phyloP scores from a whole-genome alignment of 78 protist genomes.

The Anaeramoeba flamelloides region DNA sequence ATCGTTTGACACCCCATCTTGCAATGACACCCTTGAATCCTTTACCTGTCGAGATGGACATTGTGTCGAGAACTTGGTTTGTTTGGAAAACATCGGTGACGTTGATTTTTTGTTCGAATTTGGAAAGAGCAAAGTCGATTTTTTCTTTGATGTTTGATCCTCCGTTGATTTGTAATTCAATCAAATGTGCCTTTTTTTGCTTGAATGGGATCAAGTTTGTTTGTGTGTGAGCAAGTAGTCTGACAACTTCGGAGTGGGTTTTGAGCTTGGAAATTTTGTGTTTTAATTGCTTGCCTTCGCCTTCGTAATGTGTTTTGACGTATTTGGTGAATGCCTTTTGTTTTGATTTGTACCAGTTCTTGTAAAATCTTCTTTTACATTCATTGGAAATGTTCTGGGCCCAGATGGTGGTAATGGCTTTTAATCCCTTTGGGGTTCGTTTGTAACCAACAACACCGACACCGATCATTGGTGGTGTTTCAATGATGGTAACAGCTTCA shows the following conservation, averaged over 20 bases:
- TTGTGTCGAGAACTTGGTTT: slow-evolving; percentile 81
- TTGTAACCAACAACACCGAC: slow-evolving; percentile 98
- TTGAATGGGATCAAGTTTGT: slow-evolving; percentile 38
- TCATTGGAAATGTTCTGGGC: slow-evolving; percentile 72
- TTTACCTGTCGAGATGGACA: slow-evolving; percentile 94
- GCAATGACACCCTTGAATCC: slow-evolving; percentile 92
- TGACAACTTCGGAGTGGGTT: slow-evolving; percentile 83
- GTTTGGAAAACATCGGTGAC: slow-evolving; percentile 70
- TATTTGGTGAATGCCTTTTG: slow-evolving; percentile 92
- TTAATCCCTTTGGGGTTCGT: slow-evolving; percentile 81
- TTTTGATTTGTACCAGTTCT: slow-evolving; percentile 84
- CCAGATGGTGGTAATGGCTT: slow-evolving; percentile 95
- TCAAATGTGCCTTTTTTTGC: slow-evolving; percentile 96
- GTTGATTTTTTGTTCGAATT: slow-evolving; percentile 81
- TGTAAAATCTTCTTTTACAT: slow-evolving; percentile 83
- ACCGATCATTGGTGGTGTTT: slow-evolving; percentile 93
- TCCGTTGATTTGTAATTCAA: slow-evolving; percentile 99
- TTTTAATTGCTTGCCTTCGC: slow-evolving; percentile 44
- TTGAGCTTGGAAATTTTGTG: slow-evolving; percentile 60
- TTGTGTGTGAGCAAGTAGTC: slow-evolving; percentile 98
- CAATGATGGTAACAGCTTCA: slow-evolving; percentile 98
- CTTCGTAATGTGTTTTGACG: slow-evolving; percentile 45
- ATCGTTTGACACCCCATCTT: slow-evolving; percentile 88
- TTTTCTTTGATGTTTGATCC: slow-evolving; percentile 86
- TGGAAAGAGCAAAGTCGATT: slow-evolving; percentile 70